These are phyloP conservation scores for Xylaria sp. DNA, from an alignment of 2,329 filamentous ascomycete species.

Conservation along the genomic window DNA sequence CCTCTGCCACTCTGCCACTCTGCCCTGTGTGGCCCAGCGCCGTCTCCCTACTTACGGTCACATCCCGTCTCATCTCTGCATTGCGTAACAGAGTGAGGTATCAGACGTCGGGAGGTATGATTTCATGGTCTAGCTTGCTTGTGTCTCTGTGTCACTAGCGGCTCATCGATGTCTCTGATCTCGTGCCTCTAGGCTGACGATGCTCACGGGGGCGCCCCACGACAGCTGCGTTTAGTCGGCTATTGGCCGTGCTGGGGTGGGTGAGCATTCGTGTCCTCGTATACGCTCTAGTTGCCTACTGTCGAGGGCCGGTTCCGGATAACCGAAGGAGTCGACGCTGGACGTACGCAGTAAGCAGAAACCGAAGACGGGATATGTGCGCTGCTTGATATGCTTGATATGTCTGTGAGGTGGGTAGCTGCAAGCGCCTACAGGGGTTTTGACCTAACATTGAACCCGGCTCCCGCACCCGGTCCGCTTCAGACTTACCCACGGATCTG, in stretches of 20 bases:
- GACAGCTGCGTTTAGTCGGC: too few species aligned
- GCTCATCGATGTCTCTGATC: conserved; percentile 20
- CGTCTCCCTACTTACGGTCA: not conserved
- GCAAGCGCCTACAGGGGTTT: conserved; percentile 20
- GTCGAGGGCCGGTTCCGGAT: conserved; percentile 1
- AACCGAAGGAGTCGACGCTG: not conserved
- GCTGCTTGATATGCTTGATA: not conserved
- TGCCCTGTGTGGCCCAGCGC: conserved; percentile 10
- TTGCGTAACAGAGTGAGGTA: not conserved
- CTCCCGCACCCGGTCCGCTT: conserved; percentile 17
- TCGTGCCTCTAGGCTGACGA: not conserved
- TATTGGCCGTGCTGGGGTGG: conserved; percentile 15
- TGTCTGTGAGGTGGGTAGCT: conserved; percentile 20
- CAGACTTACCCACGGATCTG: conserved; percentile 26
- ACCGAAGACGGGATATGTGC: not conserved
- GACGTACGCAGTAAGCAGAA: conserved; percentile 12
- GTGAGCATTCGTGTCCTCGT: conserved; percentile 1
- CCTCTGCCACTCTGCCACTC: conserved; percentile 10
- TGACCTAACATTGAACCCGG: conserved; percentile 20
- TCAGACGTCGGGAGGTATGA: conserved; percentile 1
- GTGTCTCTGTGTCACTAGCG: conserved; percentile 5
- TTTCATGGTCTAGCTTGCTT: conserved; percentile 9
- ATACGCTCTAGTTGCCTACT: conserved; percentile 12
- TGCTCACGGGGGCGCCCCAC: conserved; percentile 6
- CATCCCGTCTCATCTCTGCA: conserved; percentile 11